Percentiles rank a stretch among this genome's conserved stretches.
Conservation (phyloP, 352 stramenopile genomes). For the Pseudoperonospora humuli region DNA sequence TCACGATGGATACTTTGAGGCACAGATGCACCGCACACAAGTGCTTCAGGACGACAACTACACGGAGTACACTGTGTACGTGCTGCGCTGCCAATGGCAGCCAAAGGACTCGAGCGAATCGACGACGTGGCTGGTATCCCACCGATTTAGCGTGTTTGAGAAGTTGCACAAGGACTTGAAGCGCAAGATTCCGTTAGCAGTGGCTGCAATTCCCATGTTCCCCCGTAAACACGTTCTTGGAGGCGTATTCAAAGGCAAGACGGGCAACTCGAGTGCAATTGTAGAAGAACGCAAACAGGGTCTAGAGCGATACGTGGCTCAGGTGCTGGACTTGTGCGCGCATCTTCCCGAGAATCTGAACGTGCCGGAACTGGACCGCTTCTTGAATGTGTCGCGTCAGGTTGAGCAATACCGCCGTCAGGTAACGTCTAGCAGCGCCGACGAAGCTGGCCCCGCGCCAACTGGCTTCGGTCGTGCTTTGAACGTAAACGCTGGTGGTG, state of each 20-base stretch:
- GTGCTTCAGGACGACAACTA: conserved; percentile 87
- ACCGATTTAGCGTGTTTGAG: conserved; percentile 31
- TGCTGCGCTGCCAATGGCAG: conserved; percentile 81
- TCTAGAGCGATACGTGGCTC: conserved; percentile 73
- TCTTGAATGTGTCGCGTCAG: conserved; percentile 80
- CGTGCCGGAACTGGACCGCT: conserved; percentile 79
- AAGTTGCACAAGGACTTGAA: conserved; percentile 31
- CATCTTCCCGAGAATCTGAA: conserved; percentile 72
- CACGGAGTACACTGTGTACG: conserved; percentile 84
- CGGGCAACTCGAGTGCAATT: conserved; percentile 79
- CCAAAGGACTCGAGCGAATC: conserved; percentile 37
- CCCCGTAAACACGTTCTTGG: conserved; percentile 80
- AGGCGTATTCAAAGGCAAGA: conserved; percentile 79
- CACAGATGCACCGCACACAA: conserved; percentile 80
- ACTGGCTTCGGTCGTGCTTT: conserved; percentile 31
- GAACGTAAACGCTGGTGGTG: conserved; percentile 59
- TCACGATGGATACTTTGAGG: conserved; percentile 80
- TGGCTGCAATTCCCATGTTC: conserved; percentile 47
- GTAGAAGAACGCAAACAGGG: conserved; percentile 79
- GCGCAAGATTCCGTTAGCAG: conserved; percentile 24
- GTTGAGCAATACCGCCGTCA: conserved; percentile 80
- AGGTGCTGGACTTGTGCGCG: conserved; percentile 78
- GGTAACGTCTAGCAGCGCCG: conserved; percentile 26
- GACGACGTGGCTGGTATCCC: conserved; percentile 26
- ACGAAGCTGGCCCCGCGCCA: conserved; percentile 18